These are phyloP conservation scores for Clarireedia hainanense DNA, from an alignment of 2,329 filamentous ascomycete species.

Conservation along the genomic window DNA sequence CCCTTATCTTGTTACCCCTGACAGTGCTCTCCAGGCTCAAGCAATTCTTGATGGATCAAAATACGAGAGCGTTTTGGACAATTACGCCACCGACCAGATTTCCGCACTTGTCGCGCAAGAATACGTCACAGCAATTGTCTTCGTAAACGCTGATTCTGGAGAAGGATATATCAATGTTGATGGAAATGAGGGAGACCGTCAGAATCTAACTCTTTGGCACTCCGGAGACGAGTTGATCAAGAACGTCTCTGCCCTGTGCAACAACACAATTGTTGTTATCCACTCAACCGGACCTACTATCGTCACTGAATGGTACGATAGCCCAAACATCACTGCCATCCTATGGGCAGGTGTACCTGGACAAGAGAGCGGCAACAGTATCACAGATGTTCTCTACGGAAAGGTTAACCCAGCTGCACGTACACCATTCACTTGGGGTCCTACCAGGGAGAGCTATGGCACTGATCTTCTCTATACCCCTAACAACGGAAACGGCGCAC, in stretches of 20 bases:
- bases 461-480: slow-evolving; percentile 40
- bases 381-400: slow-evolving; percentile 79
- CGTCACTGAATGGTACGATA: slow-evolving; percentile 65
- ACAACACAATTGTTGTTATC: slow-evolving; percentile 88
- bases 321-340: slow-evolving; percentile 75
- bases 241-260: slow-evolving; percentile 67
- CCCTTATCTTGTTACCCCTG: slow-evolving; percentile 71
- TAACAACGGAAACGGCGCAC: slow-evolving; percentile 58
- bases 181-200: slow-evolving; percentile 79
- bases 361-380: slow-evolving; percentile 73
- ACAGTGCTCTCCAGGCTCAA: slow-evolving; percentile 60
- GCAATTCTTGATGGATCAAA: slow-evolving; percentile 51
- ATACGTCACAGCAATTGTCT: slow-evolving; percentile 71
- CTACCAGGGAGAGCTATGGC: slow-evolving; percentile 42
- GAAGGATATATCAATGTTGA: slow-evolving; percentile 83
- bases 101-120: slow-evolving; percentile 51
- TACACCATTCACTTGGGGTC: slow-evolving; percentile 73
- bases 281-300: slow-evolving; percentile 79
- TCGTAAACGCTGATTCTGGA: slow-evolving; percentile 79
- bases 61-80: slow-evolving; percentile 61
- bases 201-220: slow-evolving; percentile 86
- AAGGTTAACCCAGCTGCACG: slow-evolving; percentile 69
- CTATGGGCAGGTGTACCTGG: slow-evolving; percentile 77
- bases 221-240: slow-evolving; percentile 73
- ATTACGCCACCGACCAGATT: slow-evolving; percentile 61